A percentile compares a stretch with the other conserved stretches of the same genome.
phyloP scores from a whole-genome alignment of 495 filamentous ascomycete species.

The Glonium stellatum region DNA sequence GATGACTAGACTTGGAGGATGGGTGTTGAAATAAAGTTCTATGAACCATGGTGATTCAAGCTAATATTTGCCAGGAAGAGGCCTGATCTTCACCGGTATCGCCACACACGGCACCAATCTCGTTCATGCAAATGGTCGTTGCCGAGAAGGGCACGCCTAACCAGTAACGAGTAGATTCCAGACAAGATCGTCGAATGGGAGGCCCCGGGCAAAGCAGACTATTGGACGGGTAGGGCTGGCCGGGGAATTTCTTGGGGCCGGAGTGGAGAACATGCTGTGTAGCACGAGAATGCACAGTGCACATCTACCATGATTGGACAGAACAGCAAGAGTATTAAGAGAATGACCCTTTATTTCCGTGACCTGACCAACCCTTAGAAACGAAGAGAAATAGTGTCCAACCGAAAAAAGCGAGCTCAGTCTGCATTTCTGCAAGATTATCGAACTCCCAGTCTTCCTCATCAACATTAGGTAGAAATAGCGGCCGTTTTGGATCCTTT shows the following conservation, averaged over 20 bases:
- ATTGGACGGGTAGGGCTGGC: neutral
- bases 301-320: neutral
- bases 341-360: neutral
- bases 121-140: neutral
- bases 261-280: too few species aligned
- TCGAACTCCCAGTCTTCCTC: neutral
- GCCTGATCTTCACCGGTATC: neutral
- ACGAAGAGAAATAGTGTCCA: neutral
- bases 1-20: neutral
- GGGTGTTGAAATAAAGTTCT: constrained; percentile 16
- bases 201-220: neutral
- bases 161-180: too few species aligned
- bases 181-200: neutral
- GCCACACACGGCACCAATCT: neutral
- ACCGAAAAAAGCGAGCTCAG: neutral
- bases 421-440: neutral
- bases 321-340: neutral
- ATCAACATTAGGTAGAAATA: neutral
- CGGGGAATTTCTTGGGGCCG: neutral
- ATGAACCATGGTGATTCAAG: neutral
- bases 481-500: neutral
- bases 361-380: neutral
- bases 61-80: neutral
- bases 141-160: too few species aligned
- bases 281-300: too few species aligned